phyloP scores from a whole-genome alignment of 164 flowering plant species.

The Annona cherimola region DNA sequence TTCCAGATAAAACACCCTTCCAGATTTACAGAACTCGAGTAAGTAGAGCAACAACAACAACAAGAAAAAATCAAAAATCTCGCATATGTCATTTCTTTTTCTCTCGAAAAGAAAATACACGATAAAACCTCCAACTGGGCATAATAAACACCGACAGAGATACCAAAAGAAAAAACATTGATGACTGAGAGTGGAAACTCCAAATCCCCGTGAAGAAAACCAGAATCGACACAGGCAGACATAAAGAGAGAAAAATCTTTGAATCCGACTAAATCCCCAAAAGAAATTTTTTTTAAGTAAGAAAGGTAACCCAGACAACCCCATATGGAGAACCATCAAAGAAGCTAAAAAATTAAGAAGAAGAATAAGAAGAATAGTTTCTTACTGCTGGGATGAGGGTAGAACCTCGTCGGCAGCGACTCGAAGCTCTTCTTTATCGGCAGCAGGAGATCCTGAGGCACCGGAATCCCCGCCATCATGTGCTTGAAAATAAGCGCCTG shows the following conservation, averaged over 20 bases:
- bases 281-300: not conserved
- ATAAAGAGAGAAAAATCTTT: not conserved
- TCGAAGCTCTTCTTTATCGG: constrained; percentile 43
- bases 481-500: constrained; percentile 67
- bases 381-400: constrained; percentile 45
- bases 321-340: not conserved
- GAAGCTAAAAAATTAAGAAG: not conserved
- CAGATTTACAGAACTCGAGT: no score
- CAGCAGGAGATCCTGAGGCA: constrained; percentile 52
- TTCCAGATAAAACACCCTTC: no score
- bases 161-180: no score
- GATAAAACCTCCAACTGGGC: no score
- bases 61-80: no score
- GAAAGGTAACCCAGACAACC: not conserved
- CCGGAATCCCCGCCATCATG: constrained; percentile 49
- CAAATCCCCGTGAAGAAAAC: not conserved
- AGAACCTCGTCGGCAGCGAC: constrained; percentile 38
- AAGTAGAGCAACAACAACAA: no score
- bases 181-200: not conserved
- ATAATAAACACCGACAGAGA: no score
- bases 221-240: not conserved
- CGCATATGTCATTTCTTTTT: no score
- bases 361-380: not conserved
- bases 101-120: no score
- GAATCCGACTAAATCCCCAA: not conserved